These are phyloP conservation scores for Phytopythium kandeliae DNA, from an alignment of 352 stramenopile genomes.

Conservation along the genomic window DNA sequence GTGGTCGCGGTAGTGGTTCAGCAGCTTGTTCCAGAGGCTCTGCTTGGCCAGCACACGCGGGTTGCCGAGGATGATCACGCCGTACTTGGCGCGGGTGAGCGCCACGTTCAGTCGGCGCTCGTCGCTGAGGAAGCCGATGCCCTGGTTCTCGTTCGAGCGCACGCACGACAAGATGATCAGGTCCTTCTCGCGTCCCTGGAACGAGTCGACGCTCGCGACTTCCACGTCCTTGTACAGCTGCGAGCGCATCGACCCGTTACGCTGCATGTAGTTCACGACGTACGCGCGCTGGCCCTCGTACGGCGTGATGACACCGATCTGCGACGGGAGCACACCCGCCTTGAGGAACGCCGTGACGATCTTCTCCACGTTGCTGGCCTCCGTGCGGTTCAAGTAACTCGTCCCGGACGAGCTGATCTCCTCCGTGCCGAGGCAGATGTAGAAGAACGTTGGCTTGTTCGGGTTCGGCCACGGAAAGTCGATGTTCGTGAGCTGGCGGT, in stretches of 20 bases:
- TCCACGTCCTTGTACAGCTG: conserved; percentile 98
- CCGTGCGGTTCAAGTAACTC: conserved; percentile 98
- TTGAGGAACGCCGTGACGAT: conserved; percentile 97
- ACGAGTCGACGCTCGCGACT: conserved; percentile 98
- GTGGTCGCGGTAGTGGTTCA: conserved; percentile 98
- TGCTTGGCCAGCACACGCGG: conserved; percentile 97
- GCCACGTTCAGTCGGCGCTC: conserved; percentile 98
- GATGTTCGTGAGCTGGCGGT: conserved; percentile 84
- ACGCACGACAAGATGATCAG: conserved; percentile 98
- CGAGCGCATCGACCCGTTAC: conserved; percentile 90
- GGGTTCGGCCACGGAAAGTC: conserved; percentile 98
- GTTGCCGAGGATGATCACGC: conserved; percentile 98
- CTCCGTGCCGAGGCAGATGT: conserved; percentile 94
- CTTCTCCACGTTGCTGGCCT: conserved; percentile 98
- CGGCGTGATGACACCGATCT: conserved; percentile 97
- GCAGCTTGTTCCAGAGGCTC: conserved; percentile 93
- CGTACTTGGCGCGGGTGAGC: conserved; percentile 97
- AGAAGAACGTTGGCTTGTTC: conserved; percentile 98
- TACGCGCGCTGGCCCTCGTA: conserved; percentile 99
- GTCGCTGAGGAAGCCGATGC: conserved; percentile 99
- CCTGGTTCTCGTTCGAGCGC: conserved; percentile 98
- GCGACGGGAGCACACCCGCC: conserved; percentile 82
- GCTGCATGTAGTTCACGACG: conserved; percentile 97
- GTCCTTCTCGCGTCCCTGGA: conserved; percentile 99
- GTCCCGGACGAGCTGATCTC: conserved; percentile 98